Conservation (phyloP, 192 early-diverging fungal genomes). For the Podila clonocystis region DNA sequence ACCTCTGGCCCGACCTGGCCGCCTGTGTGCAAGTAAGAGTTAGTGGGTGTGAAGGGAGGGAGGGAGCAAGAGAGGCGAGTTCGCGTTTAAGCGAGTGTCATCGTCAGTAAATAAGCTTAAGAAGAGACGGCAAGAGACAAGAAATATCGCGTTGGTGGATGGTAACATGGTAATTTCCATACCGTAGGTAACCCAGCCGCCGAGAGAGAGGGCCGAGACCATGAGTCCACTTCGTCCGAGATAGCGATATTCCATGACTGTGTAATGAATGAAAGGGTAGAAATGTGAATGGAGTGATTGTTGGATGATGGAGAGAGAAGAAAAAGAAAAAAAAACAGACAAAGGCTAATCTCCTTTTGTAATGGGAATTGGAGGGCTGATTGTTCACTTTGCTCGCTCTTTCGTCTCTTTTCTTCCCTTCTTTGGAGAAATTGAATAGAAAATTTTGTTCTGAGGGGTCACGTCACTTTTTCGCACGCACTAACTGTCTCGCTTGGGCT, state of each 20-base stretch:
- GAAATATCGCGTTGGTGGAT: background rate
- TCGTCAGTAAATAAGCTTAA: background rate
- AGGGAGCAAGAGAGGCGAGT: background rate
- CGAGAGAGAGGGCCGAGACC: constrained; percentile 76
- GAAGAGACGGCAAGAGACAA: background rate
- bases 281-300: background rate
- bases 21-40: constrained; percentile 1
- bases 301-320: background rate
- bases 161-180: constrained; percentile 3
- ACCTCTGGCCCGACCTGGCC: constrained; percentile 56
- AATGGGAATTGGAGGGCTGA: background rate
- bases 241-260: constrained; percentile 81
- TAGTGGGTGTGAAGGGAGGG: background rate
- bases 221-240: constrained; percentile 82
- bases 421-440: background rate
- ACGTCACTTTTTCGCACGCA: background rate
- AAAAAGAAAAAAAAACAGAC: background rate
- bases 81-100: background rate
- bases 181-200: constrained; percentile 82
- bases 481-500: too few species aligned
- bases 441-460: background rate
- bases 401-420: too few species aligned
- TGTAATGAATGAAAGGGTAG: background rate
- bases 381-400: background rate
- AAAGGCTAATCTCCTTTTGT: constrained; percentile 1